These are phyloP conservation scores for Yamadazyma laniorum DNA, from an alignment of 805 yeast species.

Conservation along the genomic window DNA sequence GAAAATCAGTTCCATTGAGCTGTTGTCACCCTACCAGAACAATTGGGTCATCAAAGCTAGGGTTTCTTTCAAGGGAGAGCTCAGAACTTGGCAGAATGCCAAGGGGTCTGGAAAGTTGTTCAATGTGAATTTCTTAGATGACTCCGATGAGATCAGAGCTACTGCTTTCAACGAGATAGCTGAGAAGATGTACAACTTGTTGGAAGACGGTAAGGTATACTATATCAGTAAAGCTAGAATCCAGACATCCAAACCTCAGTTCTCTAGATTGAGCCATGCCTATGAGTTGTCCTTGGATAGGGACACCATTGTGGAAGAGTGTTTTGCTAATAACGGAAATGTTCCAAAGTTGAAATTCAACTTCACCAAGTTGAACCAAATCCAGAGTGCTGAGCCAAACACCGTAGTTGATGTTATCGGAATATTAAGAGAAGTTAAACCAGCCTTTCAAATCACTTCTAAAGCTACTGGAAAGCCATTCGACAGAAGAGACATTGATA, in stretches of 20 bases:
- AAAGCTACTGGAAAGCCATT: conserved; percentile 86
- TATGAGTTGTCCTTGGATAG: conserved; percentile 82
- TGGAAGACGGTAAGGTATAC: conserved; percentile 89
- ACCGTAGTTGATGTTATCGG: conserved; percentile 84
- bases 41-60: conserved; percentile 93
- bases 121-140: conserved; percentile 84
- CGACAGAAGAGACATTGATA: conserved; percentile 82
- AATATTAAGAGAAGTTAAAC: conserved; percentile 73
- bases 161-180: conserved; percentile 91
- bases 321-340: conserved; percentile 48
- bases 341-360: conserved; percentile 81
- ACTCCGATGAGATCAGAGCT: conserved; percentile 93
- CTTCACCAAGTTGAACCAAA: conserved; percentile 65
- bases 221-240: conserved; percentile 79
- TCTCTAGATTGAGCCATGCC: conserved; percentile 79
- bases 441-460: conserved; percentile 75
- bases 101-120: conserved; percentile 89
- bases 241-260: conserved; percentile 81
- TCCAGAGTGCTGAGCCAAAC: conserved; percentile 68
- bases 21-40: conserved; percentile 86
- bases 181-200: conserved; percentile 67
- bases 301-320: conserved; percentile 72
- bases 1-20: conserved; percentile 52
- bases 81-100: conserved; percentile 83
- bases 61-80: conserved; percentile 81